A percentile compares a stretch with the other conserved stretches of the same genome.
These are phyloP conservation scores for Lenwebbia sp. DNA, from an alignment of 345 rosid genomes.

Conservation along the genomic window DNA sequence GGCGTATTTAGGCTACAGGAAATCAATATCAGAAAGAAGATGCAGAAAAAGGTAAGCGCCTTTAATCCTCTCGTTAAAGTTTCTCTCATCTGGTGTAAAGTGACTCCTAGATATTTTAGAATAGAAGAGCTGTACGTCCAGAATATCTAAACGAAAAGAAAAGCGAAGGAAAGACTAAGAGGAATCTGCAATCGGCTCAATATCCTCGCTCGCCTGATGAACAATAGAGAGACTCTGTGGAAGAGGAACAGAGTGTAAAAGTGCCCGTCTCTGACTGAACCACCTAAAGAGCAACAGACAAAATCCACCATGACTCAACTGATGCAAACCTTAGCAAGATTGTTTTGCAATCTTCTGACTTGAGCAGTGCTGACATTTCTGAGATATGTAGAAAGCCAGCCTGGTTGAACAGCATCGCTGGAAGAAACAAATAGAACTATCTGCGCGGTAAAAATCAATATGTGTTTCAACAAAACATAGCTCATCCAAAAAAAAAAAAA, in stretches of 20 bases:
- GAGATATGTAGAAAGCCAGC: slow-evolving; percentile 65
- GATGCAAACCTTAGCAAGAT: slow-evolving; percentile 59
- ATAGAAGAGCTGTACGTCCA: neutral
- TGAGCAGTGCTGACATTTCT: slow-evolving; percentile 42
- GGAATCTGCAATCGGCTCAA: neutral
- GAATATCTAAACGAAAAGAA: neutral
- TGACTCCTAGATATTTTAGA: neutral
- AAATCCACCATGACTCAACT: neutral
- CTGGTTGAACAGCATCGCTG: slow-evolving; percentile 65
- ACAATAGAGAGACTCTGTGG: neutral
- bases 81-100: neutral
- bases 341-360: slow-evolving; percentile 43
- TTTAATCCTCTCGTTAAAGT: neutral
- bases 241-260: neutral
- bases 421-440: slow-evolving; percentile 79
- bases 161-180: neutral
- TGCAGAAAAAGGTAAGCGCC: neutral
- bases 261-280: neutral
- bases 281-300: neutral
- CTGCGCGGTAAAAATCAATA: slow-evolving; percentile 22
- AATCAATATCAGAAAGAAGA: neutral
- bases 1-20: neutral
- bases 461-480: neutral
- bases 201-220: neutral
- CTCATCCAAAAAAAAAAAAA: neutral